Evolutionary conservation across 2,329 filamentous ascomycete species (phyloP).

Genomic region (Tolypocladium amazonense): DNA sequence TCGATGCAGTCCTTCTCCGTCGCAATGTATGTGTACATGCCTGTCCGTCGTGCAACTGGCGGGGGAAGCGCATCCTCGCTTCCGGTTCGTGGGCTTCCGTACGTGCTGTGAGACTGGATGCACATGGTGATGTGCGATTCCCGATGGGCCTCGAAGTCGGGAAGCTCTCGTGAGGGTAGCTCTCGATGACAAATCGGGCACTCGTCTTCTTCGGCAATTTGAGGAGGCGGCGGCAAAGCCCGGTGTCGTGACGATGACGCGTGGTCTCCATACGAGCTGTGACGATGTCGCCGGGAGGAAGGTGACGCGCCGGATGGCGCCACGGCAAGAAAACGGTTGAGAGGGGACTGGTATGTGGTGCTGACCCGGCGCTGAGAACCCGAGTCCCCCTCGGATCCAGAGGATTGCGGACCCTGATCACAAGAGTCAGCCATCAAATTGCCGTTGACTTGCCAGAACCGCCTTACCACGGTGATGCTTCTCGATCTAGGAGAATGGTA

Average conservation of each 20-base stretch:
- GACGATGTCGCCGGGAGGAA: conserved; percentile 20
- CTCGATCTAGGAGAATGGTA: conserved; percentile 22
- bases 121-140: conserved; percentile 49
- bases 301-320: conserved; percentile 20
- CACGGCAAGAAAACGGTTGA: conserved; percentile 28
- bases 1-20: conserved; percentile 62
- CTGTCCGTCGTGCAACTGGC: conserved; percentile 35
- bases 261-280: conserved; percentile 16
- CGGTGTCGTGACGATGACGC: conserved; percentile 27
- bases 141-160: conserved; percentile 42
- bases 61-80: conserved; percentile 12
- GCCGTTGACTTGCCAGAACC: background rate
- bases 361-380: conserved; percentile 17
- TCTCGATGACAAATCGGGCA: conserved; percentile 69
- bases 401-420: conserved; percentile 1
- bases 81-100: conserved; percentile 23
- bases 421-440: background rate
- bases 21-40: conserved; percentile 53
- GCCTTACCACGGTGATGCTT: conserved; percentile 40
- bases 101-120: conserved; percentile 44
- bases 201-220: conserved; percentile 62
- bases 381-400: conserved; percentile 1
- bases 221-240: conserved; percentile 32
- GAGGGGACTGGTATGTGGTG: conserved; percentile 21
- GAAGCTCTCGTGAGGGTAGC: conserved; percentile 46